phyloP scores from a whole-genome alignment of 345 rosid genomes.

The Noccaea caerulescens region DNA sequence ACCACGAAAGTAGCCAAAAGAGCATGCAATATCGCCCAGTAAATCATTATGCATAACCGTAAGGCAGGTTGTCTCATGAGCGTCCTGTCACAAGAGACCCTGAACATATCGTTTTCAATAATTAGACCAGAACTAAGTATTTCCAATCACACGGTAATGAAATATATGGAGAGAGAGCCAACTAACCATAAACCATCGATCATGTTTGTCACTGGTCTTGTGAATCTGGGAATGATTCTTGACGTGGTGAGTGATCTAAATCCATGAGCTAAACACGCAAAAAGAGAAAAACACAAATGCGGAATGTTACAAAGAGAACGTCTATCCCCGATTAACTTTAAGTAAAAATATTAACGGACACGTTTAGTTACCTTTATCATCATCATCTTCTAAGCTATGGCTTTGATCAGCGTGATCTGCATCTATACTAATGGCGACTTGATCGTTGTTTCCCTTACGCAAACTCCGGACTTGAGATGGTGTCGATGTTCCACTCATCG shows the following conservation, averaged over 20 bases:
- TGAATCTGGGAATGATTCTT: slow-evolving; percentile 75
- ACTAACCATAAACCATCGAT: slow-evolving; percentile 87
- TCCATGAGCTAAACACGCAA: slow-evolving; percentile 66
- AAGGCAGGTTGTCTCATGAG: slow-evolving; percentile 90
- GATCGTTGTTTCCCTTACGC: slow-evolving; percentile 85
- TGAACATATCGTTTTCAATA: slow-evolving; percentile 17
- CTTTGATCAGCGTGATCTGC: slow-evolving; percentile 49
- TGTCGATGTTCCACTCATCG: slow-evolving; percentile 54
- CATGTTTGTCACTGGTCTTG: slow-evolving; percentile 80
- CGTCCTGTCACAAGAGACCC: slow-evolving; percentile 97
- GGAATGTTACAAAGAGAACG: slow-evolving; percentile 21
- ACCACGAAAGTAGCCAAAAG: slow-evolving; percentile 71
- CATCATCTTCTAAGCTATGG: slow-evolving; percentile 77
- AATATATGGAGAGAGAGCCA: not conserved
- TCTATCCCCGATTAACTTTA: not conserved
- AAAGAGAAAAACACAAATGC: not conserved
- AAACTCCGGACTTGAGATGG: slow-evolving; percentile 86
- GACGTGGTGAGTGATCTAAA: slow-evolving; percentile 90
- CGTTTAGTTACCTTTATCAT: slow-evolving; percentile 74
- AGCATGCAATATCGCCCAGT: slow-evolving; percentile 90
- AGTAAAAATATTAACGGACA: not conserved
- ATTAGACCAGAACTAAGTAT: not conserved
- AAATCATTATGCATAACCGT: slow-evolving; percentile 79
- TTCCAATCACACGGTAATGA: slow-evolving; percentile 8
- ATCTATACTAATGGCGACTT: slow-evolving; percentile 87